phyloP scores from a whole-genome alignment of 1,284 basidiomycete genomes.

The Dichomitus squalens region DNA sequence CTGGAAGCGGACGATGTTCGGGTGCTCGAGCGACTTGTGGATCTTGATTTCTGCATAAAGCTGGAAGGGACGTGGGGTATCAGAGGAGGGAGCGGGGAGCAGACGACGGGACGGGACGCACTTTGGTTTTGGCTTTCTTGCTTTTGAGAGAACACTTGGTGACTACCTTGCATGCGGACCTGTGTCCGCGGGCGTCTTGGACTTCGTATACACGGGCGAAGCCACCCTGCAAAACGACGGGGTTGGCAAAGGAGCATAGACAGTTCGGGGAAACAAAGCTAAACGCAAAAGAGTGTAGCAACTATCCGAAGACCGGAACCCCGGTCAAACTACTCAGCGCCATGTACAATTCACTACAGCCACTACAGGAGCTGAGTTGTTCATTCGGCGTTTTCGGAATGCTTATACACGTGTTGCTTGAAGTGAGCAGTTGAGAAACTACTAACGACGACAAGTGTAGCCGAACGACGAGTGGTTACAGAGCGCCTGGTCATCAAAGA shows the following conservation, averaged over 20 bases:
- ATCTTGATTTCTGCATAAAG: constrained; percentile 99
- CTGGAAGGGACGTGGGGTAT: constrained; percentile 39
- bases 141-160: constrained; percentile 83
- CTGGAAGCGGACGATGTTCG: constrained; percentile 91
- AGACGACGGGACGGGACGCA: constrained; percentile 30
- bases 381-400: too few species aligned
- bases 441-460: not conserved
- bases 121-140: constrained; percentile 93
- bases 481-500: not conserved
- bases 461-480: not conserved
- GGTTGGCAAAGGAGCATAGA: too few species aligned
- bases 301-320: too few species aligned
- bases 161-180: constrained; percentile 88
- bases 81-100: not conserved
- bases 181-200: constrained; percentile 61
- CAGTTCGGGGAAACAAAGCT: not conserved
- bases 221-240: constrained; percentile 71
- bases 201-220: constrained; percentile 93
- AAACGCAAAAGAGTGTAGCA: too few species aligned
- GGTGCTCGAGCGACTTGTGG: constrained; percentile 88
- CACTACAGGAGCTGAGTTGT: too few species aligned
- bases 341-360: too few species aligned
- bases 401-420: too few species aligned
- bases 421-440: not conserved
- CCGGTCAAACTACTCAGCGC: too few species aligned